These are phyloP conservation scores for Schizopora paradoxa DNA, from an alignment of 1,284 basidiomycete genomes.

Conservation along the genomic window DNA sequence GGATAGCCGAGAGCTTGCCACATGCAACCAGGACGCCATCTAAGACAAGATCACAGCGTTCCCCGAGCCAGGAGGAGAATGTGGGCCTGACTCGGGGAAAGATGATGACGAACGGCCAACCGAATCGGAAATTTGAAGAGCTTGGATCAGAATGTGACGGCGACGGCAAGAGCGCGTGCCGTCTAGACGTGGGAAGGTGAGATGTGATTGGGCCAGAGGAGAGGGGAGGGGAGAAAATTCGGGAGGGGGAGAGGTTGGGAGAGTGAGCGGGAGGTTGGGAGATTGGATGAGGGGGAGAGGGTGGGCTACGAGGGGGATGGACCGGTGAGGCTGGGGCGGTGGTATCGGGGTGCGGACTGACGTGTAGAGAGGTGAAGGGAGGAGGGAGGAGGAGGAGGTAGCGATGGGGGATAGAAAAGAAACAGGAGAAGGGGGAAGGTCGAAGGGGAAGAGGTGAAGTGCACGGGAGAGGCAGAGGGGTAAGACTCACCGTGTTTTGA, in stretches of 20 bases:
- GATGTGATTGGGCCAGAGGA: background rate
- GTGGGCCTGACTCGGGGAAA: conserved; percentile 13
- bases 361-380: background rate
- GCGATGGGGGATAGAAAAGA: background rate
- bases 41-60: too few species aligned
- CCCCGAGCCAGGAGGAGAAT: conserved; percentile 10
- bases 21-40: too few species aligned
- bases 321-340: too few species aligned
- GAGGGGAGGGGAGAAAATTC: background rate
- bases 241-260: background rate
- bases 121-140: too few species aligned
- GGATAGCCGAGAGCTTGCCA: too few species aligned
- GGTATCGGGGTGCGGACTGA: too few species aligned
- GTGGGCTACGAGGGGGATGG: background rate
- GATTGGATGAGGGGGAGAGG: background rate
- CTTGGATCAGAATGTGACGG: background rate
- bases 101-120: background rate
- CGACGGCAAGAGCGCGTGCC: background rate
- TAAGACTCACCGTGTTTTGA: conserved; percentile 2
- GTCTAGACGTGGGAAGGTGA: background rate
- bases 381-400: background rate
- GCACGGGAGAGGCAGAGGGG: background rate
- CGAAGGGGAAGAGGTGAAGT: background rate
- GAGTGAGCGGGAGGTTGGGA: background rate
- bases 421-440: background rate